Evolutionary conservation across 129 eudicot genomes (phyloP).

Genomic region (Pulicaria dysenterica): DNA sequence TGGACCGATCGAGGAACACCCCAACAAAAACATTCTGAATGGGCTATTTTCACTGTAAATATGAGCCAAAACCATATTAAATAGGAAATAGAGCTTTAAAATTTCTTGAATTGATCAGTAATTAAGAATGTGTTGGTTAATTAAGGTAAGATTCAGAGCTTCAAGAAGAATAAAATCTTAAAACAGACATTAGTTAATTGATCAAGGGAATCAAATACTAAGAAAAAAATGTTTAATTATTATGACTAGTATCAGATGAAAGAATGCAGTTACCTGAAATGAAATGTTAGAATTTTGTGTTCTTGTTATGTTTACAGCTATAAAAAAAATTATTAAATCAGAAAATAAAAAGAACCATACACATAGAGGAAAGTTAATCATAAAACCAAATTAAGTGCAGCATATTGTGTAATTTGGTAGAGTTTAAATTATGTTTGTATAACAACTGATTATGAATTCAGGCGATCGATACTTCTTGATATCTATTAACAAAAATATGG

Average conservation of each 20-base stretch:
- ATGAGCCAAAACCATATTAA: not conserved
- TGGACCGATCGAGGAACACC: no score
- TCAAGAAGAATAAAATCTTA: no score
- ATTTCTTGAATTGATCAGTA: not conserved
- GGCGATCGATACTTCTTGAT: not conserved
- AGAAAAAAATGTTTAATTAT: not conserved
- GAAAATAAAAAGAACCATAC: not conserved
- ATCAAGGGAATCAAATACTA: not conserved
- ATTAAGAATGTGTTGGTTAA: not conserved
- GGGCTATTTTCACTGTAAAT: not conserved
- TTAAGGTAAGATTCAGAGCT: no score
- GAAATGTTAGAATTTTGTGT: not conserved
- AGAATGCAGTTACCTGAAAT: not conserved
- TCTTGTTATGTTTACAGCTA: not conserved
- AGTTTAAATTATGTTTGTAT: not conserved
- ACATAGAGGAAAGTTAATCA: not conserved
- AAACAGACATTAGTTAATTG: not conserved
- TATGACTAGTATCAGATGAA: not conserved
- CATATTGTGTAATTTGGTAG: not conserved
- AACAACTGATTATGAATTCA: not conserved
- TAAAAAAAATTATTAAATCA: not conserved
- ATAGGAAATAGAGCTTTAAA: not conserved
- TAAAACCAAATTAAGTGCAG: not conserved
- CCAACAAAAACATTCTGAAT: not conserved
- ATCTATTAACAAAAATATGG: not conserved